phyloP scores from a whole-genome alignment of 371 early-diverging fungal species.

The Mortierella sp. region DNA sequence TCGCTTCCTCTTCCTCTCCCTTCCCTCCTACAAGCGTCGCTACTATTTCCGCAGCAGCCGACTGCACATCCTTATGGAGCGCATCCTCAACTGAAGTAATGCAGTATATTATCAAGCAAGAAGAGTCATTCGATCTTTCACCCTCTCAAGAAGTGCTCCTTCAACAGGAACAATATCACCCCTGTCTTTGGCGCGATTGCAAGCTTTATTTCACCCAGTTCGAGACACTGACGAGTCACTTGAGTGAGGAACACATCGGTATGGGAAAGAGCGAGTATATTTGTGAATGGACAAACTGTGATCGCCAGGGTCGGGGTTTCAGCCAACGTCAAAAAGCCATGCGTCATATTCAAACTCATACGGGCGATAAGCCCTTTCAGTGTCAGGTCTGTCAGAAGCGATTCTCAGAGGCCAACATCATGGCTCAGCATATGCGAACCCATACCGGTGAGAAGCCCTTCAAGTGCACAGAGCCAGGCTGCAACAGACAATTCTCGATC shows the following conservation, averaged over 20 bases:
- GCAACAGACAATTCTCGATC: slow-evolving; percentile 80
- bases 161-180: slow-evolving; percentile 52
- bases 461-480: slow-evolving; percentile 76
- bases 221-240: slow-evolving; percentile 74
- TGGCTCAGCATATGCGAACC: slow-evolving; percentile 83
- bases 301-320: slow-evolving; percentile 75
- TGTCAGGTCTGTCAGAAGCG: slow-evolving; percentile 82
- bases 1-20: background rate
- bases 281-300: slow-evolving; percentile 85
- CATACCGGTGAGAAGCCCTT: slow-evolving; percentile 92
- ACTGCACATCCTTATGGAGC: slow-evolving; percentile 2
- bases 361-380: slow-evolving; percentile 85
- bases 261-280: slow-evolving; percentile 75
- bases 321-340: slow-evolving; percentile 85
- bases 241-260: slow-evolving; percentile 80
- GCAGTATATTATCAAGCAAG: slow-evolving; percentile 24
- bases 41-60: background rate
- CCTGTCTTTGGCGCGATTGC: slow-evolving; percentile 75
- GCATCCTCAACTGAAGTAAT: slow-evolving; percentile 9
- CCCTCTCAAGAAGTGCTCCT: slow-evolving; percentile 8
- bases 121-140: slow-evolving; percentile 13
- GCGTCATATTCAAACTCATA: slow-evolving; percentile 88
- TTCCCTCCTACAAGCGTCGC: background rate
- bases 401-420: slow-evolving; percentile 83
- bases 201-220: slow-evolving; percentile 64